Conservation (phyloP, 371 early-diverging fungal species). For the Actinomucor elegans region DNA sequence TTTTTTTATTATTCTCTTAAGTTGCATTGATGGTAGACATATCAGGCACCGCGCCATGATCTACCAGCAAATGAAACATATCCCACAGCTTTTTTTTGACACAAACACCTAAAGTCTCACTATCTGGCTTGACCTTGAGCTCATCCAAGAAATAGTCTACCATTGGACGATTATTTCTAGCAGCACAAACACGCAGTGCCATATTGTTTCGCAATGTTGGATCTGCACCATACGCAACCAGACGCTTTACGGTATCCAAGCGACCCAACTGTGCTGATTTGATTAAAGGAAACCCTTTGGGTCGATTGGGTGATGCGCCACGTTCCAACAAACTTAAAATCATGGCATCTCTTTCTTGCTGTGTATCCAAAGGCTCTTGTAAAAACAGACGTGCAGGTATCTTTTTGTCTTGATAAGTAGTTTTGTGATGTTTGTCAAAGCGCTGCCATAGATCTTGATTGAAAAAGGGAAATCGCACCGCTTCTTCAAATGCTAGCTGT, state of each 20-base stretch:
- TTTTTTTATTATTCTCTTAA: not conserved
- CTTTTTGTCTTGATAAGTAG: constrained; percentile 20
- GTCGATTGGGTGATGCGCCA: constrained; percentile 44
- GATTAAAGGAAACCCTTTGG: constrained; percentile 56
- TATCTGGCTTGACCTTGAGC: constrained; percentile 42
- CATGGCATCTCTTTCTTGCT: constrained; percentile 15
- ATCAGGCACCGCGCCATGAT: constrained; percentile 52
- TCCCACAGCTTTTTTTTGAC: constrained; percentile 44
- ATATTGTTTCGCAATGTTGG: constrained; percentile 39
- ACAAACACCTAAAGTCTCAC: constrained; percentile 39
- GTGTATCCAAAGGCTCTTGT: constrained; percentile 2
- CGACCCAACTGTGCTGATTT: constrained; percentile 49
- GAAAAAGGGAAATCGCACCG: constrained; percentile 37
- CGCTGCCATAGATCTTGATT: constrained; percentile 15
- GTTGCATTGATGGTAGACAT: constrained; percentile 36
- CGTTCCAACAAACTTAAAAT: constrained; percentile 29
- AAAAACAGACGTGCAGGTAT: constrained; percentile 39
- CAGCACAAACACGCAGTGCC: constrained; percentile 48
- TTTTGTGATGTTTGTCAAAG: constrained; percentile 20
- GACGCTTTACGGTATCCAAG: constrained; percentile 38
- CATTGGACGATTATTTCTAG: constrained; percentile 39
- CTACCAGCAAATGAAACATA: constrained; percentile 48
- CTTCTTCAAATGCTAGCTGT: constrained; percentile 22
- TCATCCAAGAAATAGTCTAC: constrained; percentile 47
- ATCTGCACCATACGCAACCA: constrained; percentile 50